A percentile compares a stretch with the other conserved stretches of the same genome.
These are phyloP conservation scores for Dioscorea zingiberensis DNA, from an alignment of 106 monocot species.

Conservation along the genomic window DNA sequence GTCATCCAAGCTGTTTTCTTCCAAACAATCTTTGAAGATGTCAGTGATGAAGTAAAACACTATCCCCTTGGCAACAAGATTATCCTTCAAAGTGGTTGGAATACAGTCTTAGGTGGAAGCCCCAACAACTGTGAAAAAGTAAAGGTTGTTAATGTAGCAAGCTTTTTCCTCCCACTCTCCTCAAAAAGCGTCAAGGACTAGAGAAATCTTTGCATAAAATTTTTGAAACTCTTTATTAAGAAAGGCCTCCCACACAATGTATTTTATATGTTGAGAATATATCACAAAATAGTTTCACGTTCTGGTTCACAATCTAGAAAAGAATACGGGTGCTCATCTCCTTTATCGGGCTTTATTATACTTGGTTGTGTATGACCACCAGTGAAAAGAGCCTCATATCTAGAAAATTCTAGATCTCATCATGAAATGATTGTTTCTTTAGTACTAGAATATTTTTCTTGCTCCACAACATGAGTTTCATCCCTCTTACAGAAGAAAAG, in stretches of 20 bases:
- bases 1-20: constrained; percentile 85
- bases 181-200: constrained; percentile 91
- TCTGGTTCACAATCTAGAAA: constrained; percentile 72
- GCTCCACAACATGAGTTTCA: too few relatives aligned
- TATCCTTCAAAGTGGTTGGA: constrained; percentile 94
- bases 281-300: constrained; percentile 83
- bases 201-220: constrained; percentile 84
- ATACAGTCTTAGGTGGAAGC: constrained; percentile 91
- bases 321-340: constrained; percentile 68
- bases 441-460: too few relatives aligned
- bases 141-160: too few relatives aligned
- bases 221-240: constrained; percentile 92
- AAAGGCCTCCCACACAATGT: constrained; percentile 79
- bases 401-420: too few relatives aligned
- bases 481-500: too few relatives aligned
- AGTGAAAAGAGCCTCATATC: constrained; percentile 93
- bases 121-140: too few relatives aligned
- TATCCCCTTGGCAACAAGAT: constrained; percentile 92
- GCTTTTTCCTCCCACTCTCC: too few relatives aligned
- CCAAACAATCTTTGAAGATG: constrained; percentile 80
- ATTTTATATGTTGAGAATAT: constrained; percentile 87
- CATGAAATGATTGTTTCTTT: too few relatives aligned
- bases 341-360: constrained; percentile 88
- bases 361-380: constrained; percentile 95
- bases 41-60: constrained; percentile 91